phyloP scores from a whole-genome alignment of 2,329 filamentous ascomycete species.

The Gnomoniopsis sp. region DNA sequence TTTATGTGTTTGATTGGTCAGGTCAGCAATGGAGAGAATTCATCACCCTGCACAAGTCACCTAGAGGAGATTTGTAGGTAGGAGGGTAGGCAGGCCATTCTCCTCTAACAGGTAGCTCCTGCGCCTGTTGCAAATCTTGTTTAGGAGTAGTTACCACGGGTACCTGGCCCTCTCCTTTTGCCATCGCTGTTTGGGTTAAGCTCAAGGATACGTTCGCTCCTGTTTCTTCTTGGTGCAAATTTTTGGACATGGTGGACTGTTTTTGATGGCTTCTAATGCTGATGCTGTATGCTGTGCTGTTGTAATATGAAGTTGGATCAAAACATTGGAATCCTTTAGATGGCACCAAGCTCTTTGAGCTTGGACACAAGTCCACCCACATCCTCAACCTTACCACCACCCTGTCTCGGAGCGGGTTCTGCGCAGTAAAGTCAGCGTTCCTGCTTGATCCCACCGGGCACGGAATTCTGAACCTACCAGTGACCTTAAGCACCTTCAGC shows the following conservation, averaged over 20 bases:
- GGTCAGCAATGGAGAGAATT: too few species aligned
- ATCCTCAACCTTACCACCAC: conserved; percentile 95
- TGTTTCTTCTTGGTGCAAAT: background rate
- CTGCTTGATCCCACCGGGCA: background rate
- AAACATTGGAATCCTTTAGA: conserved; percentile 46
- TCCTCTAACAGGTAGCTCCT: too few species aligned
- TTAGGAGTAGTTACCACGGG: too few species aligned
- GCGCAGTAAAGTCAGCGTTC: conserved; percentile 24
- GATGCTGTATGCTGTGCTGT: background rate
- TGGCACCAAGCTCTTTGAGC: conserved; percentile 91
- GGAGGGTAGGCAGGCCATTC: too few species aligned
- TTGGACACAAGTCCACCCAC: conserved; percentile 92
- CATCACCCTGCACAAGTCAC: too few species aligned
- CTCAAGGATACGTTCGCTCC: background rate
- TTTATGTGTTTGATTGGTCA: too few species aligned
- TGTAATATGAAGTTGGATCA: background rate
- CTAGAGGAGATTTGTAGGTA: too few species aligned
- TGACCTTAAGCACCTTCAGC: conserved; percentile 87
- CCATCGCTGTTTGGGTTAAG: background rate
- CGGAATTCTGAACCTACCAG: conserved; percentile 50
- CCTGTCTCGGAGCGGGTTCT: conserved; percentile 85
- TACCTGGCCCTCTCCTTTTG: background rate
- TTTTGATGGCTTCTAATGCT: background rate
- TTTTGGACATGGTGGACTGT: background rate
- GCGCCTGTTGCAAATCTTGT: too few species aligned